phyloP scores from a whole-genome alignment of 352 stramenopile species.

The Pythium coloratum region DNA sequence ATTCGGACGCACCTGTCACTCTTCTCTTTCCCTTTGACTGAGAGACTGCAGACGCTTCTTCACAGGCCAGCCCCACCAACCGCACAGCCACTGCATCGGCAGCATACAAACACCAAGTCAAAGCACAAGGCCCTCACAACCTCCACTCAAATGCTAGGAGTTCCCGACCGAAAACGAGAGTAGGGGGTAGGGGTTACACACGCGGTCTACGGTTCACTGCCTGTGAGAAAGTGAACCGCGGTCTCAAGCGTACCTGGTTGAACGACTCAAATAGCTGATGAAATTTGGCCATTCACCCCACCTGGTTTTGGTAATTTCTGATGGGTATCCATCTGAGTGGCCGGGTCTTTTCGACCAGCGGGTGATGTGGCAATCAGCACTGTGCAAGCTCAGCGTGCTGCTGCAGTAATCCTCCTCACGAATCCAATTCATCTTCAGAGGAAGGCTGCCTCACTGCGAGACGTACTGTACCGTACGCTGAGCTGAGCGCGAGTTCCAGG shows the following conservation, averaged over 20 bases:
- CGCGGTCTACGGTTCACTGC: constrained; percentile 19
- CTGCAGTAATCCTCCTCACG: not conserved
- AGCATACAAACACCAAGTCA: constrained; percentile 28
- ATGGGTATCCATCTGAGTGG: constrained; percentile 13
- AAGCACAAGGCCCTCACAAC: constrained; percentile 9
- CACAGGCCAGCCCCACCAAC: constrained; percentile 22
- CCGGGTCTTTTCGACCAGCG: constrained; percentile 16
- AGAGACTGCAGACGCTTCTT: constrained; percentile 26
- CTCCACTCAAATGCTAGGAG: constrained; percentile 26
- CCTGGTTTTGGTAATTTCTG: constrained; percentile 12
- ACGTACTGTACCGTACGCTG: not conserved
- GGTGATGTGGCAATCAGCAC: constrained; percentile 1
- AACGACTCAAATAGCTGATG: not conserved
- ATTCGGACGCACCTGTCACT: constrained; percentile 30
- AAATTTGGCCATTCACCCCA: not conserved
- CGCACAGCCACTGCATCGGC: constrained; percentile 23
- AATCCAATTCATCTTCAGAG: not conserved
- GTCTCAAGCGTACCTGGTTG: constrained; percentile 4
- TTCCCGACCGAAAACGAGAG: not conserved
- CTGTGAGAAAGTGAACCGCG: constrained; percentile 13
- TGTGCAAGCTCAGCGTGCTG: not conserved
- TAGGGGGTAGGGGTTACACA: constrained; percentile 12
- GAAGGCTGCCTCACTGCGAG: not conserved
- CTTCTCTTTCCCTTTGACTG: constrained; percentile 38
- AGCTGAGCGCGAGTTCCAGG: constrained; percentile 3